Conservation (phyloP, 345 rosid species). For the Geranium rotundifolium region DNA sequence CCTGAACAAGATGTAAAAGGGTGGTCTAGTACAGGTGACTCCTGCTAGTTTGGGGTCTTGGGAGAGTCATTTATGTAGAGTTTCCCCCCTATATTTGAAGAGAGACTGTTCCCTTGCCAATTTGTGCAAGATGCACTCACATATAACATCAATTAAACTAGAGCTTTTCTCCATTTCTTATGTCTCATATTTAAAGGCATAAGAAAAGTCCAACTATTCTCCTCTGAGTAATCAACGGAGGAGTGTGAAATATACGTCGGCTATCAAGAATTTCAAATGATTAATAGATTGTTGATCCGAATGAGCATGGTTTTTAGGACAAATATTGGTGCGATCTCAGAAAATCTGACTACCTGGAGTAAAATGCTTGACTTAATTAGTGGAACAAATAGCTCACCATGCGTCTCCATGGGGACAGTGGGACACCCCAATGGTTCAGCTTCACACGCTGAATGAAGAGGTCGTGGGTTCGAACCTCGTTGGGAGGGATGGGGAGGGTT, state of each 20-base stretch:
- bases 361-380: neutral
- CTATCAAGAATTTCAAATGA: neutral
- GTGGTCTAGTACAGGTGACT: too few species aligned
- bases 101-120: too few species aligned
- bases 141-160: neutral
- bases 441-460: too few species aligned
- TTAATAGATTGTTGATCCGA: neutral
- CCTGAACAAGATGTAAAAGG: neutral
- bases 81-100: too few species aligned
- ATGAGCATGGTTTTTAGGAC: neutral
- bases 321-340: neutral
- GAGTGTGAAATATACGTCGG: neutral
- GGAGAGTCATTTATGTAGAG: too few species aligned
- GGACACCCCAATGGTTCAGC: too few species aligned
- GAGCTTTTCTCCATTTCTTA: neutral
- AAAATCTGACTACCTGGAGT: neutral
- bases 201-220: neutral
- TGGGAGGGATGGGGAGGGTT: too few species aligned
- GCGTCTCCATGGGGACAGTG: neutral
- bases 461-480: too few species aligned
- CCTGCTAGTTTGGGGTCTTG: too few species aligned
- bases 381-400: neutral
- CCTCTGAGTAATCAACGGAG: neutral
- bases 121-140: too few species aligned
- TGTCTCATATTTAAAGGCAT: neutral